phyloP scores from a whole-genome alignment of 306 rosid genomes.

The Lablab purpureus region DNA sequence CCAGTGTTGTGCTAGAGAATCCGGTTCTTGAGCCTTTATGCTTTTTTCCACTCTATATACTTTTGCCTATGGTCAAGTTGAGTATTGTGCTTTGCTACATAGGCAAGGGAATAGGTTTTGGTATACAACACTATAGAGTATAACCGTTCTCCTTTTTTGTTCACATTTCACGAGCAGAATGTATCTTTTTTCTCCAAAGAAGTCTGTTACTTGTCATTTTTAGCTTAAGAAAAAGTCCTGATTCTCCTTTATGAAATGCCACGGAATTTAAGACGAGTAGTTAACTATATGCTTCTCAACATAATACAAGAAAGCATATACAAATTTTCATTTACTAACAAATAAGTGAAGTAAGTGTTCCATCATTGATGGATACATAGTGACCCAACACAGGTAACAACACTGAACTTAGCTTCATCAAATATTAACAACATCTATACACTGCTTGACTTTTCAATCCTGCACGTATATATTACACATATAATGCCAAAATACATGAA shows the following conservation, averaged over 20 bases:
- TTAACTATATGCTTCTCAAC: constrained; percentile 40
- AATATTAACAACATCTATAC: constrained; percentile 37
- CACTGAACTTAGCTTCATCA: constrained; percentile 21
- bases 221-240: constrained; percentile 15
- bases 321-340: constrained; percentile 1
- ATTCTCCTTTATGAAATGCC: constrained; percentile 43
- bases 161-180: constrained; percentile 14
- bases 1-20: constrained; percentile 45
- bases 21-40: constrained; percentile 42
- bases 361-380: background rate
- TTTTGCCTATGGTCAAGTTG: constrained; percentile 29
- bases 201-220: constrained; percentile 38
- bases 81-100: constrained; percentile 37
- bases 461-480: constrained; percentile 42
- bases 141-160: constrained; percentile 30
- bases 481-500: constrained; percentile 22
- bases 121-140: background rate
- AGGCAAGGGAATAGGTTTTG: background rate
- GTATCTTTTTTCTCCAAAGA: constrained; percentile 34
- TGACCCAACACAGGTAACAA: constrained; percentile 5
- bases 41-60: constrained; percentile 44
- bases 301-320: constrained; percentile 46
- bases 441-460: constrained; percentile 35
- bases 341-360: constrained; percentile 30
- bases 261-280: constrained; percentile 34